These are phyloP conservation scores for Sherardia arvensis DNA, from an alignment of 257 asterid species.

Conservation along the genomic window DNA sequence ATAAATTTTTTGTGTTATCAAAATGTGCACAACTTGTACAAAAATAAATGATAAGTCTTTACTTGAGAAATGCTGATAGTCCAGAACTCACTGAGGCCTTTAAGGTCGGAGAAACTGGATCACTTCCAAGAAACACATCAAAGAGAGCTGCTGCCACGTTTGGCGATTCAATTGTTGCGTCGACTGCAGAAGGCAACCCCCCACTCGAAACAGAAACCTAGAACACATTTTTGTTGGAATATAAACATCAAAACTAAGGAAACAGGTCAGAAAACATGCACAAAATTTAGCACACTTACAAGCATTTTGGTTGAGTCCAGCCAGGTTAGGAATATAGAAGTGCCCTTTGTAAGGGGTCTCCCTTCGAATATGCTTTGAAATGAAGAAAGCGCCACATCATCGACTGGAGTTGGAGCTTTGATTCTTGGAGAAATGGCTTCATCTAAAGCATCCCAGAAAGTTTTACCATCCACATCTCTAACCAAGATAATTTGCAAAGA, in stretches of 20 bases:
- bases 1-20: slow-evolving; percentile 1
- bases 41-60: slow-evolving; percentile 16
- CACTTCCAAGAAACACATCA: slow-evolving; percentile 74
- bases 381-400: slow-evolving; percentile 56
- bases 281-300: slow-evolving; percentile 34
- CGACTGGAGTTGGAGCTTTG: slow-evolving; percentile 43
- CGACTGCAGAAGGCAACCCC: slow-evolving; percentile 50
- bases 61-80: slow-evolving; percentile 49
- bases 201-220: slow-evolving; percentile 68
- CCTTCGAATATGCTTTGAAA: slow-evolving; percentile 61
- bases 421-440: slow-evolving; percentile 84
- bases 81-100: slow-evolving; percentile 60
- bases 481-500: slow-evolving; percentile 69
- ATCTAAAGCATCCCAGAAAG: slow-evolving; percentile 89
- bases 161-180: slow-evolving; percentile 63
- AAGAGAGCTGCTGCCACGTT: slow-evolving; percentile 69
- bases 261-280: not conserved
- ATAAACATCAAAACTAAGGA: not conserved
- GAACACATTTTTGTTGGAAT: slow-evolving; percentile 10
- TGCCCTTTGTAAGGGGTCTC: slow-evolving; percentile 65
- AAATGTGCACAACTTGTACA: not conserved
- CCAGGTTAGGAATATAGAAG: slow-evolving; percentile 83
- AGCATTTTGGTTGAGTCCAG: slow-evolving; percentile 65
- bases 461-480: slow-evolving; percentile 86
- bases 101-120: slow-evolving; percentile 74